These are phyloP conservation scores for Abrus precatorius DNA, from an alignment of 306 rosid genomes.

Conservation along the genomic window DNA sequence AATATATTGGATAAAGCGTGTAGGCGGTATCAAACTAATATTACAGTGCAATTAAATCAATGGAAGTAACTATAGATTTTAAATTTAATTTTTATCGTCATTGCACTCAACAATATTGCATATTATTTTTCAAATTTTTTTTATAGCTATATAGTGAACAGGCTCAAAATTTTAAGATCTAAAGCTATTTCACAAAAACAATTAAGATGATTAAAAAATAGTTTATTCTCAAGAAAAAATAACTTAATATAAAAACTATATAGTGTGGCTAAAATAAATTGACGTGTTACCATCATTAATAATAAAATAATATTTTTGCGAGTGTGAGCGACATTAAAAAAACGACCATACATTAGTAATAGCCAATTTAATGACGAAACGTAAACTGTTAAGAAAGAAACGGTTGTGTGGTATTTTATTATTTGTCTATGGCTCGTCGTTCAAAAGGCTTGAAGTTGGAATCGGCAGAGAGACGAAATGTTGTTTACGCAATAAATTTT, in stretches of 20 bases:
- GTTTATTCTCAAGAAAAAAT: not conserved
- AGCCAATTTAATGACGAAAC: conserved; percentile 31
- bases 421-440: not conserved
- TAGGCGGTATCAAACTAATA: not conserved
- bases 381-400: not conserved
- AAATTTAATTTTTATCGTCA: not conserved
- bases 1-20: not conserved
- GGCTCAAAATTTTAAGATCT: not conserved
- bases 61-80: not conserved
- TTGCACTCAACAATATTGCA: not conserved
- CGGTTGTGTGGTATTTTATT: not conserved
- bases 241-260: not conserved
- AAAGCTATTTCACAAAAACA: not conserved
- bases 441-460: conserved; percentile 1
- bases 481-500: too few species aligned
- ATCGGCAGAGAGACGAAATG: not conserved
- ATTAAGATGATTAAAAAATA: not conserved
- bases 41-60: not conserved
- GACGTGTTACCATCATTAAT: not conserved
- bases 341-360: not conserved
- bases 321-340: not conserved
- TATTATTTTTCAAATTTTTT: not conserved
- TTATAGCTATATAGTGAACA: not conserved
- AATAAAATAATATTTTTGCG: not conserved
- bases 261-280: conserved; percentile 15